Conservation (phyloP, 2,329 filamentous ascomycete species). For the Diaporthe velutina region DNA sequence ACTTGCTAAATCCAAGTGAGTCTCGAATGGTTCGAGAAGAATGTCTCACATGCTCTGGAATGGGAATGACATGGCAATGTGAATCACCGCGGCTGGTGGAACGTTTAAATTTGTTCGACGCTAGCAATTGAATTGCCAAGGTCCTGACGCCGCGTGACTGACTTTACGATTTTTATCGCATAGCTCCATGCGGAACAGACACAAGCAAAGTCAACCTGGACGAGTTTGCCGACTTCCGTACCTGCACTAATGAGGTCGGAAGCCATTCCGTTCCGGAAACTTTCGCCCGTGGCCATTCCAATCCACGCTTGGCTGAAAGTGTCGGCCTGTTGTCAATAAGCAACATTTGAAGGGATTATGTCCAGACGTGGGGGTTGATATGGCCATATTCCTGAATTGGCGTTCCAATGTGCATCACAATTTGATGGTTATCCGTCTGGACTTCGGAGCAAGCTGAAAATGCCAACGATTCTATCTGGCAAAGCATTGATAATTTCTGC, state of each 20-base stretch:
- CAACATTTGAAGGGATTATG: background rate
- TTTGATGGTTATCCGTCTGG: background rate
- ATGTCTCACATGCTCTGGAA: background rate
- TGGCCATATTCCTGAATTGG: background rate
- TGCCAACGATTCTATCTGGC: background rate
- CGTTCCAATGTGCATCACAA: background rate
- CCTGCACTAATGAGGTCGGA: background rate
- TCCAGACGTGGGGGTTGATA: background rate
- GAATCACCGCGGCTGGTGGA: background rate
- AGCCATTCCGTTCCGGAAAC: background rate
- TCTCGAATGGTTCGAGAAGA: background rate
- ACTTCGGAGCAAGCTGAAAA: background rate
- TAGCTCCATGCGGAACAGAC: background rate
- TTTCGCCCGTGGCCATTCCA: background rate
- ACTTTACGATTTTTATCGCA: background rate
- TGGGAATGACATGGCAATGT: background rate
- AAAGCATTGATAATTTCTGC: background rate
- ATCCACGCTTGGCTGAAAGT: background rate
- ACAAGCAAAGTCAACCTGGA: background rate
- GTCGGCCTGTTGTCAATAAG: background rate
- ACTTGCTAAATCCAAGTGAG: background rate
- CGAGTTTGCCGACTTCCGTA: background rate
- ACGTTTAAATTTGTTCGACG: background rate
- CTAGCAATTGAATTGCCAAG: background rate
- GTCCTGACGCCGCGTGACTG: background rate